These are phyloP conservation scores for Candida coleopterorum DNA, from an alignment of 805 yeast species.

Conservation along the genomic window DNA sequence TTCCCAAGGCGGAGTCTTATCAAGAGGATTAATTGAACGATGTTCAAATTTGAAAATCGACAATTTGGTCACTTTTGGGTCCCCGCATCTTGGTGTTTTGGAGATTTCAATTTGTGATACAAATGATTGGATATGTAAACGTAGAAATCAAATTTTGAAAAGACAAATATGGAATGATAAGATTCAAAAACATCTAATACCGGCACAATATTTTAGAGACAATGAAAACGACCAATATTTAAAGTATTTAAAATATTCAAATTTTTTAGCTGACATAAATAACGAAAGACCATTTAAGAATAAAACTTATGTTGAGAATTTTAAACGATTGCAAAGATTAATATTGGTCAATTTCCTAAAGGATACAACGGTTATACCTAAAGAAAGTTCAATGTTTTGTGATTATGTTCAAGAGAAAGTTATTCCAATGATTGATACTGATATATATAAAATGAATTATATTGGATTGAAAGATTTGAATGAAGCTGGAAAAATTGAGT, in stretches of 20 bases:
- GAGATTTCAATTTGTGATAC: conserved; percentile 59
- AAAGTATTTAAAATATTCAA: conserved; percentile 50
- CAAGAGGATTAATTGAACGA: conserved; percentile 60
- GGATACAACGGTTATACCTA: conserved; percentile 71
- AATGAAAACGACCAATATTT: conserved; percentile 40
- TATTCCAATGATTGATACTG: conserved; percentile 46
- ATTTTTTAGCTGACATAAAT: conserved; percentile 60
- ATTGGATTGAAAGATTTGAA: conserved; percentile 55
- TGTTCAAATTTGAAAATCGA: conserved; percentile 42
- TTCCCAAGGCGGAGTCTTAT: conserved; percentile 80
- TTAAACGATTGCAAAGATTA: conserved; percentile 44
- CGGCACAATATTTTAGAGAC: conserved; percentile 77
- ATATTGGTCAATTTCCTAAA: conserved; percentile 56
- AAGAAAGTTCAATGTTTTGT: conserved; percentile 63
- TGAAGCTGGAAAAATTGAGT: conserved; percentile 41
- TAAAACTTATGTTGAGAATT: conserved; percentile 37
- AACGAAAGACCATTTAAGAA: conserved; percentile 47
- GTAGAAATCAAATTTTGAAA: conserved; percentile 50
- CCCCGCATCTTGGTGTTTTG: conserved; percentile 73
- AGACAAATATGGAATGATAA: conserved; percentile 55
- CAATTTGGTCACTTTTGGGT: conserved; percentile 67
- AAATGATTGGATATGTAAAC: conserved; percentile 56
- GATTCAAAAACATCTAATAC: conserved; percentile 54
- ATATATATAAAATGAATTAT: conserved; percentile 47
- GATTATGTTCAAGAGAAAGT: conserved; percentile 43